phyloP scores from a whole-genome alignment of 495 filamentous ascomycete genomes.

The Neurospora cerealis region DNA sequence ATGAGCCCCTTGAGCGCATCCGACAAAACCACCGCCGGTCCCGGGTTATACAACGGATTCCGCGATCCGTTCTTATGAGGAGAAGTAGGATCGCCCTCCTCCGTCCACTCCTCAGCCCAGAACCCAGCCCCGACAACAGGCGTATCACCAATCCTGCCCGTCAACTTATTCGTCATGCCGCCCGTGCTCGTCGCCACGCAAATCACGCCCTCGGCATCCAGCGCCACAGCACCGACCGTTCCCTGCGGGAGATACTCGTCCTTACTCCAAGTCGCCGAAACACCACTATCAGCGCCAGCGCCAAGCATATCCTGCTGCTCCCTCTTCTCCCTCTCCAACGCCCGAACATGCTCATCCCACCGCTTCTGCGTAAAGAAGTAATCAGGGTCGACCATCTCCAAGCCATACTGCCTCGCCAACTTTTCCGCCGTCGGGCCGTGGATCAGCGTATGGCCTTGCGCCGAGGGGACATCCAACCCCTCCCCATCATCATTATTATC shows the following conservation, averaged over 20 bases:
- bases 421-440: conserved; percentile 55
- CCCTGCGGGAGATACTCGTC: conserved; percentile 69
- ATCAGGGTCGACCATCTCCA: conserved; percentile 52
- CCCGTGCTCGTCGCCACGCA: conserved; percentile 81
- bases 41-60: conserved; percentile 2
- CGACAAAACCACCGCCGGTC: conserved; percentile 31
- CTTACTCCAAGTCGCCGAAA: conserved; percentile 28
- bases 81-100: conserved; percentile 17
- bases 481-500: conserved; percentile 4
- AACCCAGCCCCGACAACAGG: conserved; percentile 80
- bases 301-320: background rate
- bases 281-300: conserved; percentile 4
- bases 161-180: conserved; percentile 80
- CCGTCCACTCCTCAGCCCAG: conserved; percentile 78
- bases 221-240: conserved; percentile 72
- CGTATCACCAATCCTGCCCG: conserved; percentile 79
- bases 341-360: conserved; percentile 75
- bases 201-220: conserved; percentile 61
- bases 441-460: conserved; percentile 61
- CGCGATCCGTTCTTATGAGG: background rate
- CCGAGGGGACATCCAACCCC: conserved; percentile 34
- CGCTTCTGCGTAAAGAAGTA: conserved; percentile 74
- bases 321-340: conserved; percentile 44
- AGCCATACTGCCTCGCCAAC: conserved; percentile 54
- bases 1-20: conserved; percentile 29